Evolutionary conservation across 805 yeast genomes (phyloP), one percentile per base, ranked within the genome.

Genomic region (Hanseniaspora pseudoguilliermondii): DNA sequence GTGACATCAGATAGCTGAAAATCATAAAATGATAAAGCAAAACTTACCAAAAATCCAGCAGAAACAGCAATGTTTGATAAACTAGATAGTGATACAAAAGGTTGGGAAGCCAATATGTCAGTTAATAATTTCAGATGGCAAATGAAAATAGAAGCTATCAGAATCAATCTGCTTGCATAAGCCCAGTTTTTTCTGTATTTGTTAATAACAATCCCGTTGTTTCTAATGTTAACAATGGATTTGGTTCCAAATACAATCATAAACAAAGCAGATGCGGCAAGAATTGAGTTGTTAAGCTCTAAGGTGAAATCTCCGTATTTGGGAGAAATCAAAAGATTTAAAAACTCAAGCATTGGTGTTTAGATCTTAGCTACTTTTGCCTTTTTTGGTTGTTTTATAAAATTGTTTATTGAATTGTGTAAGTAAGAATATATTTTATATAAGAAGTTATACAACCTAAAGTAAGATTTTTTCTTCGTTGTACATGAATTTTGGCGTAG

Each of bases 1-100:
- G 96, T 81, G 23, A 86, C 77, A 44, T 70, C 74, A 11, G 81
- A 65, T 65, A 85, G 80, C 67, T 75, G 78, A 63, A 81, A 83
- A 66, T 91, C 97, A 57, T 84, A 65, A 68, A 81, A 84, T 57
- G 87, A 84, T 38, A 88, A 68, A 3, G 71, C 68, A 18, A 77
- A 65, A 0, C 81, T 84, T 5, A 84, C 76, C 2, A 75, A 13
- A 34, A 36, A 20, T 13, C 40, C 50, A 7, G 47, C 3, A 6
- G 36, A 25, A 27, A 27, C 50, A 20, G 35, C 29, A 18, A 39
- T 46, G 23, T 49, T 15, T 79, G 65, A 1, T 82, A 79, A 2
- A 70, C 58, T 0, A 73, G 58, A 49, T 75, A 67, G 16, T 71
- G 42, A 21, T 72, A 4, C 27, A 13, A 34, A 23, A 46, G 38